phyloP scores from a whole-genome alignment of 257 asterid genomes.

The Solanum pennellii region DNA sequence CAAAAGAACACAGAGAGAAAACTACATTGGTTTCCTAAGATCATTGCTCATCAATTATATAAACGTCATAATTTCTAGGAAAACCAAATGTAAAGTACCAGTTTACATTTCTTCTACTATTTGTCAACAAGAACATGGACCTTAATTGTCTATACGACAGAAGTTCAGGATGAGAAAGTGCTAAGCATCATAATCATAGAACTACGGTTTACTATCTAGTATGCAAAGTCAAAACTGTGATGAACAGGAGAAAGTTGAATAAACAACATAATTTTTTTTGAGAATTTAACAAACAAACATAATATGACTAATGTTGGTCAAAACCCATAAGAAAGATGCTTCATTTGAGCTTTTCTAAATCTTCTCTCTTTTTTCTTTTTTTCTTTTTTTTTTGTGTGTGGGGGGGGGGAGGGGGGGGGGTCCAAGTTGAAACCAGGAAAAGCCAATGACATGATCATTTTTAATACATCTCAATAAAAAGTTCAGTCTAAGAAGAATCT shows the following conservation, averaged over 20 bases:
- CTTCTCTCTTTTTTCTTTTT: neutral
- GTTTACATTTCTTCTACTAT: neutral
- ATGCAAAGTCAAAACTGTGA: neutral
- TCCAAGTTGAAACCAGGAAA: neutral
- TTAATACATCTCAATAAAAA: neutral
- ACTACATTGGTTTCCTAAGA: neutral
- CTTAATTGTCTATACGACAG: neutral
- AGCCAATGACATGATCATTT: neutral
- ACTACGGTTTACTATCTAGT: neutral
- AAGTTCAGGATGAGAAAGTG: neutral
- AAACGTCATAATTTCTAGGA: neutral
- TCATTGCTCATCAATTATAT: neutral
- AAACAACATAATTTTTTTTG: neutral
- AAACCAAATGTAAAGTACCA: neutral
- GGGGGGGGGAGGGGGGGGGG: no score
- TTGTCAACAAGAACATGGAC: neutral
- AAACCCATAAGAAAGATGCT: conserved; percentile 17
- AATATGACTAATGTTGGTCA: neutral
- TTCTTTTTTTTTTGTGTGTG: neutral
- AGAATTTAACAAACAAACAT: neutral
- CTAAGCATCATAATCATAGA: neutral
- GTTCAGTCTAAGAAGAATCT: neutral
- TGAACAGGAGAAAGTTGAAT: neutral
- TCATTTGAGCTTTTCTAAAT: conserved; percentile 52
- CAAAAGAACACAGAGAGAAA: neutral